Percentiles rank a stretch among this genome's conserved stretches.
These are phyloP conservation scores for Arabis alpina DNA, from an alignment of 345 rosid genomes.

Conservation along the genomic window DNA sequence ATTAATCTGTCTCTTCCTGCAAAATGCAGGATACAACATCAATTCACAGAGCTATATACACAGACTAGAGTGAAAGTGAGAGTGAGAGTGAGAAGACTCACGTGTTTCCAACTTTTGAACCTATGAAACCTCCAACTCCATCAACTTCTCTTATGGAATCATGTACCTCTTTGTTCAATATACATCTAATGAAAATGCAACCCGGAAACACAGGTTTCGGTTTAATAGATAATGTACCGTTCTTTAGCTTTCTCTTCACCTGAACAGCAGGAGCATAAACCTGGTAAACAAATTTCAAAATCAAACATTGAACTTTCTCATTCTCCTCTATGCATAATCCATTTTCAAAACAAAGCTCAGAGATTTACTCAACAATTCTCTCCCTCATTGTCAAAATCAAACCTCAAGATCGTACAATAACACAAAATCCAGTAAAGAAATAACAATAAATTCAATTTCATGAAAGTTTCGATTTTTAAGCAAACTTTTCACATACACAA, in stretches of 20 bases:
- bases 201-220: constrained; percentile 76
- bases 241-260: constrained; percentile 70
- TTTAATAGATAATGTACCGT: constrained; percentile 64
- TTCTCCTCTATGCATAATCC: neutral
- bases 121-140: constrained; percentile 84
- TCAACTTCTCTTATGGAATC: constrained; percentile 70
- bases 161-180: constrained; percentile 82
- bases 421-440: no score
- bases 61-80: neutral
- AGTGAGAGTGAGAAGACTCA: constrained; percentile 46
- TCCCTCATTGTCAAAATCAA: neutral
- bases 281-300: constrained; percentile 47
- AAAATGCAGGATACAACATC: constrained; percentile 22
- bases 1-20: constrained; percentile 73
- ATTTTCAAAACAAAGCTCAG: neutral
- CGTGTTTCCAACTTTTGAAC: constrained; percentile 83
- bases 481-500: neutral
- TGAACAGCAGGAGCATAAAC: constrained; percentile 76
- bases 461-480: neutral
- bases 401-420: constrained; percentile 7
- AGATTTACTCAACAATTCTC: neutral
- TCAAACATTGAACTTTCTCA: neutral
- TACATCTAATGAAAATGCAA: constrained; percentile 72
- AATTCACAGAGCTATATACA: neutral
- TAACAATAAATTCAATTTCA: neutral